phyloP scores from a whole-genome alignment of 2,329 filamentous ascomycete species.

The Escovopsis sp. region DNA sequence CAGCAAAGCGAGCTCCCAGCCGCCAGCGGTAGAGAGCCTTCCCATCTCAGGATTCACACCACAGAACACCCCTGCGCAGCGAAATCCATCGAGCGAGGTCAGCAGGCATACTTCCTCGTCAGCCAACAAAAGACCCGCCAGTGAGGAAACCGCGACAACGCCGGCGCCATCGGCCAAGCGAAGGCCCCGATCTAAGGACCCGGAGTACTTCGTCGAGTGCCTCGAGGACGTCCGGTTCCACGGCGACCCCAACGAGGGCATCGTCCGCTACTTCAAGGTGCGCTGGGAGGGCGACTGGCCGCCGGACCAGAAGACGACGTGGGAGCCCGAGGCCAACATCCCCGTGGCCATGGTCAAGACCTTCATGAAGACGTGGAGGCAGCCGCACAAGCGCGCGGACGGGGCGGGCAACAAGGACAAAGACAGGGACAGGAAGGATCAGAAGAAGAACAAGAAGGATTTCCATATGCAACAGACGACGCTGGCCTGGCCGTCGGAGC shows the following conservation, averaged over 20 bases:
- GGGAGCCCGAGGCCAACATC: slow-evolving; percentile 42
- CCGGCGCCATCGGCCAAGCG: no score
- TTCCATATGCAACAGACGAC: slow-evolving; percentile 11
- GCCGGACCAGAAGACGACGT: slow-evolving; percentile 38
- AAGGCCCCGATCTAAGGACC: slow-evolving; percentile 7
- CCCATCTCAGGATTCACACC: no score
- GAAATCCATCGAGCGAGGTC: no score
- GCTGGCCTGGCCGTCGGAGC: slow-evolving; percentile 9
- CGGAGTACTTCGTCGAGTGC: slow-evolving; percentile 28
- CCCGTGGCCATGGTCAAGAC: slow-evolving; percentile 23
- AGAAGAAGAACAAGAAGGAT: slow-evolving; percentile 7
- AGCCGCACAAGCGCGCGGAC: slow-evolving; percentile 6
- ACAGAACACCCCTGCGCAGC: no score
- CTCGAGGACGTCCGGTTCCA: slow-evolving; percentile 27
- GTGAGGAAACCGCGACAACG: background rate
- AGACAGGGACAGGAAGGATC: background rate
- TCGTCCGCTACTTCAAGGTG: slow-evolving; percentile 33
- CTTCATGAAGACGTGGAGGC: slow-evolving; percentile 21
- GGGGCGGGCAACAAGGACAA: no score
- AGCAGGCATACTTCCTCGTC: no score
- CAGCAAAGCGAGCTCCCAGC: no score
- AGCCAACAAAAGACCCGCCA: no score
- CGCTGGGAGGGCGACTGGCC: slow-evolving; percentile 45
- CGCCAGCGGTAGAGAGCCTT: no score
- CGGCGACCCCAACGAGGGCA: slow-evolving; percentile 20